Percentiles rank a stretch among this genome's conserved stretches.
phyloP scores from a whole-genome alignment of 139 green algal genomes.

The Monoraphidium neglectum region DNA sequence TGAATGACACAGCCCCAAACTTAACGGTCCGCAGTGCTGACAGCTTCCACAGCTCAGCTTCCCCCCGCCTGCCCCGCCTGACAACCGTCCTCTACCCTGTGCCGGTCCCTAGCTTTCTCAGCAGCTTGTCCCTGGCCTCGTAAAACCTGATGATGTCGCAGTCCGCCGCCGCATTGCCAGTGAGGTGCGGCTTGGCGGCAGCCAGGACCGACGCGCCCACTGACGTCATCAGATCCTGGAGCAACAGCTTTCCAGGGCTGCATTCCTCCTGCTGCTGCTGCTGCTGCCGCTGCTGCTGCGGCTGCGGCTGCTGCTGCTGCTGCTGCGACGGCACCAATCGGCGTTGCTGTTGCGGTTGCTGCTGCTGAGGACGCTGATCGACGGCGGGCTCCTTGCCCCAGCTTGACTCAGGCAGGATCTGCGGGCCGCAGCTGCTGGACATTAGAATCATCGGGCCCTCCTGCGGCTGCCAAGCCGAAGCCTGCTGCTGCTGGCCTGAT shows the following conservation, averaged over 20 bases:
- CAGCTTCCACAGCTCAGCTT: too few relatives aligned
- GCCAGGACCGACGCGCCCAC: constrained; percentile 63
- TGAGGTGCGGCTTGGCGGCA: constrained; percentile 70
- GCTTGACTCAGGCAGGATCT: too few relatives aligned
- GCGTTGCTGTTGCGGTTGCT: neutral
- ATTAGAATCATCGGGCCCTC: neutral
- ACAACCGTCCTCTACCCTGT: too few relatives aligned
- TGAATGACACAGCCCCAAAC: too few relatives aligned
- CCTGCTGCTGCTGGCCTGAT: neutral
- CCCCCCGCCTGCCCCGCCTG: too few relatives aligned
- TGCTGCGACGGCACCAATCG: neutral
- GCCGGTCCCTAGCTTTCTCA: constrained; percentile 37
- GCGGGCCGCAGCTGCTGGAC: too few relatives aligned
- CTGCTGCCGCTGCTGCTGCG: neutral
- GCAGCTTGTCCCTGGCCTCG: constrained; percentile 70
- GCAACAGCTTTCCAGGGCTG: too few relatives aligned
- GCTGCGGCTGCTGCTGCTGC: neutral
- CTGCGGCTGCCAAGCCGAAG: neutral
- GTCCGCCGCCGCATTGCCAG: constrained; percentile 81
- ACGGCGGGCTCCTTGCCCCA: too few relatives aligned
- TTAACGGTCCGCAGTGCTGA: too few relatives aligned
- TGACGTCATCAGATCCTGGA: too few relatives aligned
- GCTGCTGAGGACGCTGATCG: too few relatives aligned
- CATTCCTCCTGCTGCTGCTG: neutral
- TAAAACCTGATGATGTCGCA: constrained; percentile 90